These are phyloP conservation scores for Neonectria magnoliae DNA, from an alignment of 2,329 filamentous ascomycete genomes.

Conservation along the genomic window DNA sequence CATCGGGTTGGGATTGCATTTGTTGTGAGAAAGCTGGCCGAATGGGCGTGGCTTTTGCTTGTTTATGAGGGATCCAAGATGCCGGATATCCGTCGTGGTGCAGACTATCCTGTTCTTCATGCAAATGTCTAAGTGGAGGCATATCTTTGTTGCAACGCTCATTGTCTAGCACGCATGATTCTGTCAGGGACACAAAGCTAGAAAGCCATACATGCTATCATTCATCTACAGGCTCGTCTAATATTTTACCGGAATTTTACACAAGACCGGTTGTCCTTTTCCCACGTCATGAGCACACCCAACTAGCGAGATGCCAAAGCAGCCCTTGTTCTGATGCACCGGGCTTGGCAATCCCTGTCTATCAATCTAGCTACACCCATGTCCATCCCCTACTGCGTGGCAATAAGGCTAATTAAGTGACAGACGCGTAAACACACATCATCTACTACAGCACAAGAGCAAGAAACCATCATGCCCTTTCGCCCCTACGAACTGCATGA, in stretches of 20 bases:
- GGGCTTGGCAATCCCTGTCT: too few relatives aligned
- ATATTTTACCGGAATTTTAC: too few relatives aligned
- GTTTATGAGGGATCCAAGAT: neutral
- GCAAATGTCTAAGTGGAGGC: neutral
- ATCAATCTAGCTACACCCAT: too few relatives aligned
- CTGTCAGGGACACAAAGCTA: too few relatives aligned
- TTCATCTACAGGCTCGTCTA: too few relatives aligned
- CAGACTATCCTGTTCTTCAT: neutral
- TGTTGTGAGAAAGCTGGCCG: neutral
- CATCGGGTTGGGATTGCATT: neutral
- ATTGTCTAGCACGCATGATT: neutral
- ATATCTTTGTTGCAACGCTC: neutral
- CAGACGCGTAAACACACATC: neutral
- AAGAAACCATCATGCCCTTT: conserved; percentile 4
- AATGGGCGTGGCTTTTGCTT: neutral
- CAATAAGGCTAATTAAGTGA: too few relatives aligned
- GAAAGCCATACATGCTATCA: too few relatives aligned
- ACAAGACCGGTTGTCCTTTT: too few relatives aligned
- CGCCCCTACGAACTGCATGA: conserved; percentile 12
- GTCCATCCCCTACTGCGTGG: too few relatives aligned
- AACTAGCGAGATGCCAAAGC: too few relatives aligned
- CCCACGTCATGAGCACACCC: too few relatives aligned
- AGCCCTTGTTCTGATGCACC: too few relatives aligned
- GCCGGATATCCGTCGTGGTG: neutral
- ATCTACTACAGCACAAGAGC: neutral